Conservation (phyloP, 1,284 basidiomycete species). For the Lentinus polychrous region DNA sequence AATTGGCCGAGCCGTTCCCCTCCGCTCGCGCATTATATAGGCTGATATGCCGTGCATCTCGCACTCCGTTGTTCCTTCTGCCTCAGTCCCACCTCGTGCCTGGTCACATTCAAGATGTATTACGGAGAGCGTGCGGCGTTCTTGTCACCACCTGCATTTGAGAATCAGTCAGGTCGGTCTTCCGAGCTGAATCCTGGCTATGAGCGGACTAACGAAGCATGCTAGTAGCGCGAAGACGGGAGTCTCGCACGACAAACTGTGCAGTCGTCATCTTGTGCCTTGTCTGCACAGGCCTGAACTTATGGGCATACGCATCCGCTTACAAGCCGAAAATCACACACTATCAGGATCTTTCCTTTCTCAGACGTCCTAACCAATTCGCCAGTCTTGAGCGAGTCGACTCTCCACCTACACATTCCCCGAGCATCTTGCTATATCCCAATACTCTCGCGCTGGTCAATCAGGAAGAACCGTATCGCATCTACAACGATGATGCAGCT, state of each 20-base stretch:
- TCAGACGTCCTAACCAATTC: constrained; percentile 2
- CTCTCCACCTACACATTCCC: not conserved
- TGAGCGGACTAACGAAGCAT: too few relatives aligned
- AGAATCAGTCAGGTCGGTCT: too few relatives aligned
- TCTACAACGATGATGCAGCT: constrained; percentile 3
- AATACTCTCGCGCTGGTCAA: constrained; percentile 2
- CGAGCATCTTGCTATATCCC: constrained; percentile 2
- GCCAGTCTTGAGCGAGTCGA: constrained; percentile 1
- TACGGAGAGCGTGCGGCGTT: too few relatives aligned
- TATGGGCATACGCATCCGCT: constrained; percentile 1
- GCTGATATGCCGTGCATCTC: too few relatives aligned
- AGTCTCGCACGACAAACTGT: not conserved
- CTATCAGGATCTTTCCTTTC: not conserved
- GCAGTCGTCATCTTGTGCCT: not conserved
- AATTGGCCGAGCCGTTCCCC: too few relatives aligned
- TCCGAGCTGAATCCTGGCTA: too few relatives aligned
- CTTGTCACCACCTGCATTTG: too few relatives aligned
- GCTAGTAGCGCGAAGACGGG: too few relatives aligned
- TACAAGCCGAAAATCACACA: constrained; percentile 1
- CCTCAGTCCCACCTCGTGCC: too few relatives aligned
- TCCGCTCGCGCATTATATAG: not conserved
- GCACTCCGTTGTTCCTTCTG: too few relatives aligned
- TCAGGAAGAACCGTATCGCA: constrained; percentile 1
- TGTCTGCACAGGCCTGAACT: constrained; percentile 3
- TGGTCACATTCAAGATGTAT: too few relatives aligned